Evolutionary conservation across 768 basidiomycete genomes (phyloP), one percentile per base, ranked within the genome.

Genomic region (Piloderma croceum): DNA sequence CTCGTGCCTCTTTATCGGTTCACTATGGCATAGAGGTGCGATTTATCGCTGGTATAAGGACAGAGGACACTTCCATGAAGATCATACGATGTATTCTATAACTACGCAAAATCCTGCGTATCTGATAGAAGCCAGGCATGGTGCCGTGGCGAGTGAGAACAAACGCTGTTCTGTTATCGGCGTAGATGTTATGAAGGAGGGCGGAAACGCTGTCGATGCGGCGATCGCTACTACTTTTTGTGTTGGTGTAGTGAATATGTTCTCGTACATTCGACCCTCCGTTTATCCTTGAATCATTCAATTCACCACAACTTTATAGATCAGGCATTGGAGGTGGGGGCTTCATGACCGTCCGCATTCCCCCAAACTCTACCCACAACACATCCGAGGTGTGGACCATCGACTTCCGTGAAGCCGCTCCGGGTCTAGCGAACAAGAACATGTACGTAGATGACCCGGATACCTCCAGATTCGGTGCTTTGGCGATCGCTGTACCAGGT

Each of bases 141-240:
- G 88, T 4, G 94, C 91, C 0, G 92, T 97, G 13, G 90, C 94
- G 4, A 73, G 83, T 20, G 93, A 97, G 66, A 90, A 92, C 60
- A 71, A 76, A 48, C 64, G 79, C 15, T 97, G 94, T 60, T 93
- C 90, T 7, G 63, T 85, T 31, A 80, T 96, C 35, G 94, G 93
- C 3, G 77, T 96, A 2, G 64, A 77, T 4, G 68, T 81, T 7
- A 51, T 94, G 43, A 81, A 79, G 63, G 74, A 78, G 6, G 92
- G 91, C 20, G 94, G 94, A 13, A 93, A 87, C 52, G 92, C 93
- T 0, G 78, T 94, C 12, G 94, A 98, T 49, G 83, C 94, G 0
- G 84, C 80, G 0, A 79, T 97, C 39, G 76, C 80, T 17, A 73
- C 86, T 0, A 78, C 83, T 0, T 67, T 97, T 19, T 97, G 94